Evolutionary conservation across 1,139 yeast species (phyloP).

Genomic region (Ogataea hybrid): DNA sequence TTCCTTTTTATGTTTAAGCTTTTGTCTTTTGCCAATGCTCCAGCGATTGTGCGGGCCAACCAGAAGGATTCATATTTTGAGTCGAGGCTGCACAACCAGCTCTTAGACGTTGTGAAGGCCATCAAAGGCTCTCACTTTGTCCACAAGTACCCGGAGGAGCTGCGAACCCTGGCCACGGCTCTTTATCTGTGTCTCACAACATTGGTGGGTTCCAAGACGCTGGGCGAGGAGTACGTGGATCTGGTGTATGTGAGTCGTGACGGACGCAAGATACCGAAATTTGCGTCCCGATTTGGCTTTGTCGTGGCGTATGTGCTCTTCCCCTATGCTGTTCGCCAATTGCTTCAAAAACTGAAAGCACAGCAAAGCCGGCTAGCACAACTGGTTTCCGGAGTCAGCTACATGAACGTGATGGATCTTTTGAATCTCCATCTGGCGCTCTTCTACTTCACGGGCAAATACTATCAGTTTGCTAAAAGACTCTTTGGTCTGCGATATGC

Average conservation of each 20-base stretch:
- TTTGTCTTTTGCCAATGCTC: slow-evolving; percentile 33
- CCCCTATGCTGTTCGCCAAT: slow-evolving; percentile 49
- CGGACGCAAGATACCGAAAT: slow-evolving; percentile 50
- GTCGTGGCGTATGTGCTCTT: slow-evolving; percentile 52
- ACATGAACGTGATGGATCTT: slow-evolving; percentile 47
- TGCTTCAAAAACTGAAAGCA: slow-evolving; percentile 26
- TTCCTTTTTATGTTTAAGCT: slow-evolving; percentile 9
- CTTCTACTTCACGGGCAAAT: slow-evolving; percentile 79
- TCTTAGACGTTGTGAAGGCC: slow-evolving; percentile 55
- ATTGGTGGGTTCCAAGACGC: slow-evolving; percentile 68
- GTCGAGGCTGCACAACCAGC: slow-evolving; percentile 48
- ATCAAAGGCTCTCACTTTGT: slow-evolving; percentile 67
- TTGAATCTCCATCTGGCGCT: slow-evolving; percentile 73
- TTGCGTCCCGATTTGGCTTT: slow-evolving; percentile 49
- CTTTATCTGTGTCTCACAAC: slow-evolving; percentile 73
- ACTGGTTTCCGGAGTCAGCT: slow-evolving; percentile 27
- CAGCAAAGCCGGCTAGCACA: slow-evolving; percentile 21
- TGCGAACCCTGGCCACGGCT: slow-evolving; percentile 56
- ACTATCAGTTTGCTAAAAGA: slow-evolving; percentile 75
- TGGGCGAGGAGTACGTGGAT: slow-evolving; percentile 95
- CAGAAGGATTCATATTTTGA: slow-evolving; percentile 84
- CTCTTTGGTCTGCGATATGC: slow-evolving; percentile 78
- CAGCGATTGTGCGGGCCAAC: slow-evolving; percentile 64
- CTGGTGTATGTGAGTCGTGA: slow-evolving; percentile 60
- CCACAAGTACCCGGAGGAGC: slow-evolving; percentile 61